Evolutionary conservation across 2,329 filamentous ascomycete species (phyloP).

Genomic region (Helminthosporium solani): DNA sequence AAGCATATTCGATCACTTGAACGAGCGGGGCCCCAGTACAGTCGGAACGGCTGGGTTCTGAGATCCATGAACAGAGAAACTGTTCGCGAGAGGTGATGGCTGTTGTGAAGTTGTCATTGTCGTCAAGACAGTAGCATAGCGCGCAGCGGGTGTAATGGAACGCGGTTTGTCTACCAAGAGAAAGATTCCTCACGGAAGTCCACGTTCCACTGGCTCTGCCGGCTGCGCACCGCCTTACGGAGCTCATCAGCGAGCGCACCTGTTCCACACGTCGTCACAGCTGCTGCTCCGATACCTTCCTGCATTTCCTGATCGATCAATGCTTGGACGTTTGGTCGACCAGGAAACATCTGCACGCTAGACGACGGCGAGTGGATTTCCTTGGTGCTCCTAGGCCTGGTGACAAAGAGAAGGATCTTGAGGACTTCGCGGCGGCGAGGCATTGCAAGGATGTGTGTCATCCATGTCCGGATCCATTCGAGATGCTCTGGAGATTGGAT

Average conservation of each 20-base stretch:
- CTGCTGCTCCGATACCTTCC: slow-evolving; percentile 83
- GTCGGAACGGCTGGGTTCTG: not conserved
- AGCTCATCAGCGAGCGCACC: slow-evolving; percentile 75
- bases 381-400: slow-evolving; percentile 77
- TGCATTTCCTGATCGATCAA: slow-evolving; percentile 80
- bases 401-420: slow-evolving; percentile 86
- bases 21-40: not conserved
- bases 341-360: slow-evolving; percentile 89
- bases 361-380: slow-evolving; percentile 74
- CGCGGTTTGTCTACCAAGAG: slow-evolving; percentile 51
- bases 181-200: slow-evolving; percentile 82
- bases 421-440: slow-evolving; percentile 79
- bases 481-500: slow-evolving; percentile 86
- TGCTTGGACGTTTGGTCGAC: slow-evolving; percentile 77
- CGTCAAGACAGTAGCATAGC: slow-evolving; percentile 3
- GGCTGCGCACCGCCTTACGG: slow-evolving; percentile 63
- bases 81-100: not conserved
- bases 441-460: slow-evolving; percentile 80
- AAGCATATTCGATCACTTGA: not conserved
- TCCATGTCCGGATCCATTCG: slow-evolving; percentile 92
- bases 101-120: not conserved
- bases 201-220: slow-evolving; percentile 65
- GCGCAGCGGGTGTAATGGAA: slow-evolving; percentile 6
- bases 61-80: not conserved
- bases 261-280: slow-evolving; percentile 76